Conservation (phyloP, 2,329 filamentous ascomycete species). For the Trichoderma atroviride region DNA sequence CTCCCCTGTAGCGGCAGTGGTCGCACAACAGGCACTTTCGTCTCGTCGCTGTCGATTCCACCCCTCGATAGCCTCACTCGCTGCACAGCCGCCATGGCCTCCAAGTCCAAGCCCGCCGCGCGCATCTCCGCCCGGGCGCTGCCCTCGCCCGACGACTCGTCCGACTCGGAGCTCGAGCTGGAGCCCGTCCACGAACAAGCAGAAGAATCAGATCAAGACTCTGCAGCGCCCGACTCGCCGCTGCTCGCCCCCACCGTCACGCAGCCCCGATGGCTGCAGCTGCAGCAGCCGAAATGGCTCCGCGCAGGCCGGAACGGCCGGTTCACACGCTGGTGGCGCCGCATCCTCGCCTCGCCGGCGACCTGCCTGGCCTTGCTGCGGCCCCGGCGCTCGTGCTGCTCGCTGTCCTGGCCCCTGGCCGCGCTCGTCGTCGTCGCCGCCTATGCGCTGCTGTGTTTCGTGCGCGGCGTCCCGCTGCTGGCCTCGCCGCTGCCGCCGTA, state of each 20-base stretch:
- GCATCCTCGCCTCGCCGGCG: conserved; percentile 8
- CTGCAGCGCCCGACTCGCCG: conserved; percentile 21
- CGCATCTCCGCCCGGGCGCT: background rate
- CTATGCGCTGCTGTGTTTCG: conserved; percentile 46
- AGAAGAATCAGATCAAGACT: background rate
- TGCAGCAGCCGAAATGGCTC: conserved; percentile 20
- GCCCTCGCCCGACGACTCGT: background rate
- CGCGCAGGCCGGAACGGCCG: conserved; percentile 13
- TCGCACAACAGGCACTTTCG: background rate
- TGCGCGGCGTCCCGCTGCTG: conserved; percentile 47
- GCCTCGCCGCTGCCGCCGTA: conserved; percentile 49
- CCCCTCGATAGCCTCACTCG: background rate
- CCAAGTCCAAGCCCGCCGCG: background rate
- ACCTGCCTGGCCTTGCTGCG: conserved; percentile 33
- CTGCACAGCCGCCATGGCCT: background rate
- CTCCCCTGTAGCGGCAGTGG: background rate
- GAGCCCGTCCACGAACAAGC: background rate
- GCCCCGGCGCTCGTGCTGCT: conserved; percentile 34
- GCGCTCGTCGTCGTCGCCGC: conserved; percentile 34
- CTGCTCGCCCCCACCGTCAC: conserved; percentile 18
- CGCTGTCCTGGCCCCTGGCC: conserved; percentile 39
- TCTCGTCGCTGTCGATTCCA: background rate
- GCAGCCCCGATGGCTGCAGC: conserved; percentile 26
- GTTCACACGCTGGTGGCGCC: conserved; percentile 17
- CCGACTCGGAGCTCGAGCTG: conserved; percentile 18